Base-by-base conservation (phyloP, 208 protist genomes). In the Trypanosoma cruzi region DNA sequence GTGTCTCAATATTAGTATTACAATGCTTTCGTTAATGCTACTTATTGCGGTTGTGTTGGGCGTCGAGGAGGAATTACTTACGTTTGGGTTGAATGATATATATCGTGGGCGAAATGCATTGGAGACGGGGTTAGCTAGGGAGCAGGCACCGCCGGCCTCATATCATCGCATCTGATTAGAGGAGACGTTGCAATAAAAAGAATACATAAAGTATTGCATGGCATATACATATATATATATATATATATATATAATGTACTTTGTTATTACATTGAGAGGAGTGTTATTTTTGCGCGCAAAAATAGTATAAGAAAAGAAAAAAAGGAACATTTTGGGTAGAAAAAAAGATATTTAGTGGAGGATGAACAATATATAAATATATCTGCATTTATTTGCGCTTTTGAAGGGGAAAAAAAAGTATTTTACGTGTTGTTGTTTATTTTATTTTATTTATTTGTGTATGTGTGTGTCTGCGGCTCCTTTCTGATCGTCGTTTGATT, bases 1-100 rank as follows among this genome's bases (percentile, higher is more conserved):
- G 2, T 71, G 65, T 46, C 4, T 71, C 42, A 29, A 42, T 26
- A 48, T 71, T 4, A 49, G 31, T 28, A 10, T 71, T 5, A 62
- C 31, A 8, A n/a, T 71, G 24, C 32, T 64, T 37, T 46, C 53
- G 4, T n/a, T 71, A 13, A 20, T 71, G 31, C 56, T 61, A 4
- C n/a, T 55, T 62, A n/a, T 61, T 40, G 62, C 49, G 24, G 18
- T 57, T 24, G 26, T 46, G 24, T 20, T 58, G 46, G 62, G 62
- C 13, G 22, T 56, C 20, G 46, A 48, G 18, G 34, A 42, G n/a
- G 62, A 57, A 8, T 14, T 67, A 10, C 62, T 67, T 58, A 2
- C 18, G 1, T 22, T 49, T 44, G 40, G 8, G 4, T 0, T 49
- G 29, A 24, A 10, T 58, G 44, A 8, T 42, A n/a, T 4, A 31